These are phyloP conservation scores for Epichloe gansuensis DNA, from an alignment of 2,329 filamentous ascomycete genomes.

Conservation along the genomic window DNA sequence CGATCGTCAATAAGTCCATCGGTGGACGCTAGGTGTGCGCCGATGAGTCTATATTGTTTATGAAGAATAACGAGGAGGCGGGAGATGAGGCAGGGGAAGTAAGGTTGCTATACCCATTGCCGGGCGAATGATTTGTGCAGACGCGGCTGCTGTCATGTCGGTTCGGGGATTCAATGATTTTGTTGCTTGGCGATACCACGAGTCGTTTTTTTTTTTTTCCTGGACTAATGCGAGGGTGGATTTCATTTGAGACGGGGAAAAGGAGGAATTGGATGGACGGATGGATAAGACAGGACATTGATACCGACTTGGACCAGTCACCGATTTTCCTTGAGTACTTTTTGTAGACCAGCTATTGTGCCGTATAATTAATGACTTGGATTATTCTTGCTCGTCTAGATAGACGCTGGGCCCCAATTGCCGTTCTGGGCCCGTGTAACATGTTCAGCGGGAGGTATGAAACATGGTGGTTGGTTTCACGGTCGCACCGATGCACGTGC, in stretches of 20 bases:
- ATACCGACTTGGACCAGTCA: background rate
- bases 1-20: conserved; percentile 1
- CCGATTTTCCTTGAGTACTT: background rate
- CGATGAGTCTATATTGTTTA: conserved; percentile 5
- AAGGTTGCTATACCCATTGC: conserved; percentile 11
- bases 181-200: conserved; percentile 4
- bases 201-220: background rate
- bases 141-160: background rate
- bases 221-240: background rate
- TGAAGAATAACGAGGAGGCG: background rate
- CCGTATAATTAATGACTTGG: background rate
- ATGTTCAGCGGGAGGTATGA: background rate
- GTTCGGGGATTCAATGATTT: background rate
- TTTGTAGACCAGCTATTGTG: background rate
- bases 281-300: background rate
- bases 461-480: background rate
- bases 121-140: background rate
- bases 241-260: background rate
- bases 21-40: conserved; percentile 11
- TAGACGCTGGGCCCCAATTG: too few species aligned
- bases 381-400: background rate
- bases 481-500: background rate
- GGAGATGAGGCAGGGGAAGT: background rate
- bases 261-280: background rate
- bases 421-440: too few species aligned